Base-by-base conservation (phyloP, 2,329 filamentous ascomycete species). In the Cladosporium sp. region DNA sequence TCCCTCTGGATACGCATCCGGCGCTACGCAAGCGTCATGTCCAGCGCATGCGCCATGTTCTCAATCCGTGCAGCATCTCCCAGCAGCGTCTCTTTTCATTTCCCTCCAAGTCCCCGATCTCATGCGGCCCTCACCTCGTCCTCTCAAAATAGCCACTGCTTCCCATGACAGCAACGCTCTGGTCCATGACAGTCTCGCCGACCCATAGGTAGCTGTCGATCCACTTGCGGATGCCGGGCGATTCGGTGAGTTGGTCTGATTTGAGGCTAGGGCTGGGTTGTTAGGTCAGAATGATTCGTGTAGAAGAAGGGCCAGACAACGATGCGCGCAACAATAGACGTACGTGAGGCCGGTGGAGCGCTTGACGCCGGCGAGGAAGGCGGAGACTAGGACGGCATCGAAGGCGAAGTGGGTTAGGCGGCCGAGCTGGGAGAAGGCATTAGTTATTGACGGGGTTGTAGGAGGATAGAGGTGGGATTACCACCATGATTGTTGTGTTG, bases 101-200 rank as follows among this genome's bases (percentile, higher is more conserved):
- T 32, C 25, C n/a, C 17, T 2, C 9, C 25, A 48, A 8, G 3
- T 35, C 19, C 25, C 17, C 9, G 20, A 10, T 9, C 15, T 32
- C 2, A 32, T 10, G 28, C 28, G 2, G 28, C 28, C 3, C 62
- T 79, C 79, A 95, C 78, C 92, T 84, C 74, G 85, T 92, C 70
- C 94, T 84, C 78, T 97, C 92, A 73, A 99, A 99, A 77, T 86
- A 99, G 60, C 87, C 83, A 71, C 90, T 95, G 49, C 89, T 87
- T 40, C 91, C 89, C 72, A 96, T 90, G 58, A 97, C 84, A 39
- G 92, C 92, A 32, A 97, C 91, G 28, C 91, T 95, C 78, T 95
- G 89, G 75, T 99, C 94, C 91, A 99, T 96, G 63, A 97, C 89
- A 85, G 91, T 96, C 79, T 99, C 94, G 67, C 94, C 94, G 17